A percentile compares a stretch with the other conserved stretches of the same genome.
Evolutionary conservation across 2,329 filamentous ascomycete species (phyloP).

Genomic region (Gaeumannomyces sp.): DNA sequence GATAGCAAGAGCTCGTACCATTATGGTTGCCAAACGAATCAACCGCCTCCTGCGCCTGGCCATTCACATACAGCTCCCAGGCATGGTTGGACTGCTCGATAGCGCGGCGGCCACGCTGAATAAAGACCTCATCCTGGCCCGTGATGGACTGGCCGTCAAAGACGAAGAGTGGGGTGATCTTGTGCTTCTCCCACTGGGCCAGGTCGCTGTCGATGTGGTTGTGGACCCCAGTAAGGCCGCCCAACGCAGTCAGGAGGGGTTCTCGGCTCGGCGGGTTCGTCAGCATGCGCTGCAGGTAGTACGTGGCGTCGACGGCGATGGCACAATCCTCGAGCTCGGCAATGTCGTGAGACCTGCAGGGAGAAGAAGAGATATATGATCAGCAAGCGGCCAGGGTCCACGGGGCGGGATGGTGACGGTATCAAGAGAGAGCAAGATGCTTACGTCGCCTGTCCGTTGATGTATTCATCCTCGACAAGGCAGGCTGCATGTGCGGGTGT

Average conservation of each 20-base stretch:
- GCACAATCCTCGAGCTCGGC: slow-evolving; percentile 66
- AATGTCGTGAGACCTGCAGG: slow-evolving; percentile 51
- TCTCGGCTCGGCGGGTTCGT: slow-evolving; percentile 67
- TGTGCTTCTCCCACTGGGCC: slow-evolving; percentile 60
- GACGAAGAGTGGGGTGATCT: slow-evolving; percentile 77
- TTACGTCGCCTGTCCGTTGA: slow-evolving; percentile 24
- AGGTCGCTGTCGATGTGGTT: slow-evolving; percentile 72
- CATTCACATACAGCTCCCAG: slow-evolving; percentile 80
- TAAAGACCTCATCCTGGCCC: slow-evolving; percentile 64
- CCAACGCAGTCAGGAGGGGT: slow-evolving; percentile 82
- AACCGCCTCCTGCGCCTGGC: slow-evolving; percentile 75
- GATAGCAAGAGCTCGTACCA: slow-evolving; percentile 41
- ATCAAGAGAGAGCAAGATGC: slow-evolving; percentile 10
- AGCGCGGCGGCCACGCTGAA: slow-evolving; percentile 58
- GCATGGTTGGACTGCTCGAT: slow-evolving; percentile 68
- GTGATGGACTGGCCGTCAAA: slow-evolving; percentile 83
- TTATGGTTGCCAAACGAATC: slow-evolving; percentile 73
- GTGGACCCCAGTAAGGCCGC: slow-evolving; percentile 77
- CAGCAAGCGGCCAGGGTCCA: background rate
- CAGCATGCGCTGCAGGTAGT: slow-evolving; percentile 78
- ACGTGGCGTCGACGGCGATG: slow-evolving; percentile 81
- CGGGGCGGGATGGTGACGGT: background rate
- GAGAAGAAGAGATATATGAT: background rate
- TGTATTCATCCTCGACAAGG: slow-evolving; percentile 17
- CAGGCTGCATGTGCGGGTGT: background rate